Evolutionary conservation across 2,329 filamentous ascomycete genomes (phyloP).

Genomic region (Xylaria sp.): DNA sequence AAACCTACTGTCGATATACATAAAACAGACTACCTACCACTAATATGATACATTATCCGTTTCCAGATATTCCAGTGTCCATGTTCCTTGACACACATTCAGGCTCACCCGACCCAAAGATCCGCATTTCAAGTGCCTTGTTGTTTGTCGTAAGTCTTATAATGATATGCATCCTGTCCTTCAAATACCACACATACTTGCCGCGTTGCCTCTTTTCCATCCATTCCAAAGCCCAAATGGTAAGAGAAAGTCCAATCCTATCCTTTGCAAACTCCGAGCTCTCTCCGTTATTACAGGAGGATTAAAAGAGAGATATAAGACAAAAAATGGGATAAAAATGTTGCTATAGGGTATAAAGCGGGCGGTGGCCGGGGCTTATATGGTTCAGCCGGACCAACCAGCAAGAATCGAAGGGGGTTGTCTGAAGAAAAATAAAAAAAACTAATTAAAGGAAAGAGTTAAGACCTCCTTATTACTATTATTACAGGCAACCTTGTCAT

Average conservation of each 20-base stretch:
- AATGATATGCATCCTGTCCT: constrained; percentile 12
- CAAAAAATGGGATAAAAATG: not conserved
- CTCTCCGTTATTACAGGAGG: not conserved
- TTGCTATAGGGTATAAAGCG: constrained; percentile 11
- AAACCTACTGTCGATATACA: constrained; percentile 5
- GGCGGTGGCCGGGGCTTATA: not conserved
- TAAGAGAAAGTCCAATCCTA: not conserved
- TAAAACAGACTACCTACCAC: not conserved
- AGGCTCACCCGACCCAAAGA: not conserved
- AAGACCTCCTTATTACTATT: not conserved
- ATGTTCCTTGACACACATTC: not conserved
- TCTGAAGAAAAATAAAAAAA: not conserved
- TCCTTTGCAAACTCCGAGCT: constrained; percentile 1
- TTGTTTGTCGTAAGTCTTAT: constrained; percentile 15
- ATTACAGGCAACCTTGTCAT: constrained; percentile 1
- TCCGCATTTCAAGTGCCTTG: not conserved
- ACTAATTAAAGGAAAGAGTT: not conserved
- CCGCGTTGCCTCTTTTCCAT: not conserved
- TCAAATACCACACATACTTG: not conserved
- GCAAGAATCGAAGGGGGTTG: constrained; percentile 2
- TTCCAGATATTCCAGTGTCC: not conserved
- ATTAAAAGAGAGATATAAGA: constrained; percentile 5
- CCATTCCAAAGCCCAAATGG: not conserved
- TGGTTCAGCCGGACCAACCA: not conserved
- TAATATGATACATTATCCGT: not conserved